Evolutionary conservation across 2,329 filamentous ascomycete genomes (phyloP).

Genomic region (Sclerotinia spermophila): DNA sequence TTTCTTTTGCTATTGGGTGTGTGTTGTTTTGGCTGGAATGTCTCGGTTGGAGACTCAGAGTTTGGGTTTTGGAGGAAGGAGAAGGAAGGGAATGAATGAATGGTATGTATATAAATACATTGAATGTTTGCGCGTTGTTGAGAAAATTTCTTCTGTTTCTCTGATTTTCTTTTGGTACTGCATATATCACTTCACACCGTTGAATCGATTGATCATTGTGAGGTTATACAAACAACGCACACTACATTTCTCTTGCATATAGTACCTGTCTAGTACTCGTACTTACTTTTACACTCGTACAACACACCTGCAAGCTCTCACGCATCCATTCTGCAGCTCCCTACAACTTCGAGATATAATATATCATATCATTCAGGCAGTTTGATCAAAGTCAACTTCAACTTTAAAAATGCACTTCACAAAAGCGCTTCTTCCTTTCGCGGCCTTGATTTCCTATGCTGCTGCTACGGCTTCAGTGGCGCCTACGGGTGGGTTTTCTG

Average conservation of each 20-base stretch:
- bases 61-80: background rate
- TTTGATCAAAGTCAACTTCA: background rate
- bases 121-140: background rate
- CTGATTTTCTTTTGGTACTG: background rate
- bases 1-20: background rate
- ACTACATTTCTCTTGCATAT: background rate
- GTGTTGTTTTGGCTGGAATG: conserved; percentile 5
- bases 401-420: conserved; percentile 22
- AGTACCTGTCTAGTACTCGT: background rate
- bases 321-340: background rate
- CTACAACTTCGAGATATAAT: background rate
- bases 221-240: background rate
- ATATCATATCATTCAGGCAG: no score
- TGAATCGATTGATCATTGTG: background rate
- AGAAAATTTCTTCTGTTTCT: background rate
- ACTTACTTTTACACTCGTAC: background rate
- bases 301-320: background rate
- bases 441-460: conserved; percentile 34
- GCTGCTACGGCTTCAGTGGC: conserved; percentile 25
- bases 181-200: background rate
- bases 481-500: background rate
- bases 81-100: background rate
- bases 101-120: background rate
- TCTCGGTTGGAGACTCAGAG: background rate
- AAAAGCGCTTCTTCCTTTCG: conserved; percentile 24